Conservation (phyloP, 345 rosid species). For the Murraya koenigii region DNA sequence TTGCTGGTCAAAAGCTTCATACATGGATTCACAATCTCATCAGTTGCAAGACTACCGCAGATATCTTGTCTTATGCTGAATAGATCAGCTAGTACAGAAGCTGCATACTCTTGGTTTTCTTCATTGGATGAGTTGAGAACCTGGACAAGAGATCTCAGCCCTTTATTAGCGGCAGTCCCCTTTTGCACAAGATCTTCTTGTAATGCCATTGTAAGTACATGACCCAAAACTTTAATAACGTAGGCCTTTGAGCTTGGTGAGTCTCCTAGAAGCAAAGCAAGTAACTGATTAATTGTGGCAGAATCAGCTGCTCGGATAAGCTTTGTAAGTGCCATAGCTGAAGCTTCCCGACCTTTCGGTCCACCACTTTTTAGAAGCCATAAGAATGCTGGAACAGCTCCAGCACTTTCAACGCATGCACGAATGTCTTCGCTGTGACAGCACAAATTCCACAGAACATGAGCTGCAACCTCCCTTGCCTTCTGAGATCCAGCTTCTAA, state of each 20-base stretch:
- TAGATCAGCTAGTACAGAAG: conserved; percentile 82
- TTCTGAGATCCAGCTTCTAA: conserved; percentile 78
- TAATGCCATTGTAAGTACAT: conserved; percentile 70
- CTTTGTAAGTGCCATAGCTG: conserved; percentile 64
- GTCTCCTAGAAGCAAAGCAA: conserved; percentile 71
- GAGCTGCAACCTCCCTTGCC: conserved; percentile 80
- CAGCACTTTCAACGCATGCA: conserved; percentile 89
- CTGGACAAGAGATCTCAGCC: conserved; percentile 64
- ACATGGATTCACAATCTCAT: conserved; percentile 64
- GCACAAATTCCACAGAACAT: conserved; percentile 72
- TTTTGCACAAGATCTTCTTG: conserved; percentile 50
- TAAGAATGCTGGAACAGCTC: conserved; percentile 72
- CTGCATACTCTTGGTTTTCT: conserved; percentile 78
- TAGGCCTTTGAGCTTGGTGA: conserved; percentile 57
- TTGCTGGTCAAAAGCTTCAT: conserved; percentile 72
- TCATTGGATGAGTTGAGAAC: conserved; percentile 64
- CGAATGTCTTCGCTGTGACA: conserved; percentile 87
- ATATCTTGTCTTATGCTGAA: conserved; percentile 73
- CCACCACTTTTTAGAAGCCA: conserved; percentile 80
- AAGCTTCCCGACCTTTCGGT: conserved; percentile 65
- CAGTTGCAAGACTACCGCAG: conserved; percentile 67
- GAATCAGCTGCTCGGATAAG: conserved; percentile 72
- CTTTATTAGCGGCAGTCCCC: conserved; percentile 84
- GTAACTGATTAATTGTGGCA: conserved; percentile 74
- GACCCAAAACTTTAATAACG: conserved; percentile 69